These are phyloP conservation scores for Zygosaccharomyces bisporus DNA, from an alignment of 805 yeast genomes.

Conservation along the genomic window DNA sequence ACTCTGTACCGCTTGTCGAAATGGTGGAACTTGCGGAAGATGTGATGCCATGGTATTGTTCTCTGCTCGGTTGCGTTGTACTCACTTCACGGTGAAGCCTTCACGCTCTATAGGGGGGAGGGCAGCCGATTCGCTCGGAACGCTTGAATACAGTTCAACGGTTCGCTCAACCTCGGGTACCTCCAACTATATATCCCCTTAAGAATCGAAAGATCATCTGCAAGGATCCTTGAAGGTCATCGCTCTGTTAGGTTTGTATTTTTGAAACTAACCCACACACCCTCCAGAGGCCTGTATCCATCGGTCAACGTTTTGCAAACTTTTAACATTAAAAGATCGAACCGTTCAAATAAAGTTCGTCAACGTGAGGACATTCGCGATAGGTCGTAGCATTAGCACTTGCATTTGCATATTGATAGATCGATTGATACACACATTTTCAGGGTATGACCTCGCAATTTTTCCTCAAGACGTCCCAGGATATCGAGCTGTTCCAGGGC, in stretches of 20 bases:
- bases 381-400: conserved; percentile 4
- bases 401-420: conserved; percentile 5
- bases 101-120: too few relatives aligned
- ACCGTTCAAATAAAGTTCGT: neutral
- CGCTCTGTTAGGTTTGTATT: conserved; percentile 1
- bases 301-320: conserved; percentile 4
- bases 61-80: too few relatives aligned
- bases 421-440: conserved; percentile 4
- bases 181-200: too few relatives aligned
- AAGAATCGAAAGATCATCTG: neutral
- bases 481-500: conserved; percentile 36
- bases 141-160: too few relatives aligned
- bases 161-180: neutral
- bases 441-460: conserved; percentile 37
- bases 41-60: neutral
- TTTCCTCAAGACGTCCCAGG: conserved; percentile 34
- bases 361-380: neutral
- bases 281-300: neutral
- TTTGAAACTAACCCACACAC: conserved; percentile 4
- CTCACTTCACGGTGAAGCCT: too few relatives aligned
- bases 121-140: too few relatives aligned
- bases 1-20: conserved; percentile 1
- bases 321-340: conserved; percentile 2
- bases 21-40: neutral
- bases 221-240: conserved; percentile 1